Base-by-base conservation (phyloP, 129 eudicot species). In the sunflower (Helianthus annuus) region DNA sequence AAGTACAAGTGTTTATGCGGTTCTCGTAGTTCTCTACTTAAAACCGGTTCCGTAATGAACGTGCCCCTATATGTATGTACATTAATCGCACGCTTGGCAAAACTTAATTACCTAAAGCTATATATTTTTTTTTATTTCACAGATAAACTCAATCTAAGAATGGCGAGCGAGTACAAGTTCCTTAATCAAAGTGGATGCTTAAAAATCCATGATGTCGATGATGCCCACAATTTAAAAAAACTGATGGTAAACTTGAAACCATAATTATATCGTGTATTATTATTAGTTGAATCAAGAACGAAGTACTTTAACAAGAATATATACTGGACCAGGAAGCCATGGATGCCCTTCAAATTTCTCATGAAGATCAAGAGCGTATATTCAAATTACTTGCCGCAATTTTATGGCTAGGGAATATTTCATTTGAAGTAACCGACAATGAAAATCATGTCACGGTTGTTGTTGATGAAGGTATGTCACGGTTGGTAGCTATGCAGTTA, bases 401-500 rank as follows among this genome's bases (percentile, higher is more conserved):
- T 36, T 76, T 95, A 67, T 95, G 99, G 99, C 82, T 95, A 48
- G 99, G 99, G 65, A 95, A 95, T 84, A 84, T 90, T 76, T 77
- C 94, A 48, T 88, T 95, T 78, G 81, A 83, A 66, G 88, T 81
- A 17, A 68, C 52, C 68, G 96, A 85, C 82, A 78, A 81, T 75
- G 97, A 85, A 72, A 90, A 85, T 75, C 89, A 88, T 64, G 82
- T 85, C 48, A 84, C 86, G 11, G 87, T 90, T 72, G 81, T 86
- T 59, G 72, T 61, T 64, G 86, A 86, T 81, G 99, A 95, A 88
- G 99, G 99, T 90, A 68, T 40, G 45, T 1, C 10, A 42, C 10
- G 11, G 46, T 42, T 42, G 46, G 46, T 42, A 42, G 46, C 10
- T 32, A 32, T 32, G 36, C 36, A 32, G 36, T 32, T 32, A 32